Base-by-base conservation (phyloP, 2,329 filamentous ascomycete genomes). In the Ambrosiella cleistominuta region DNA sequence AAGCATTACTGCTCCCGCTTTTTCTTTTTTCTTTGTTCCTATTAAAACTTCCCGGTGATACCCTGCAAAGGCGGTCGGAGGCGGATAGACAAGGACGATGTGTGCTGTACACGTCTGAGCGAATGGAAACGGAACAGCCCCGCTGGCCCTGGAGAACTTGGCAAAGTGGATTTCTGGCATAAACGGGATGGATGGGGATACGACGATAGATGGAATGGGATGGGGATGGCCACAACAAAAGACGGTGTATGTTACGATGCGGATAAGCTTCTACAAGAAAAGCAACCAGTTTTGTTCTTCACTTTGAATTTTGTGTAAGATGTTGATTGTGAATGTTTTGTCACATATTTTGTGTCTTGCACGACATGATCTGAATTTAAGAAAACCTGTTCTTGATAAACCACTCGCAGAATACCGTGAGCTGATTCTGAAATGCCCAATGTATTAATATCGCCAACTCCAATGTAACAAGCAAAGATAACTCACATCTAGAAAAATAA, bases 211-310 rank as follows among this genome's bases (percentile, higher is more conserved):
- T 27, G 36, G 40, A 57, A 57, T 42, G 36, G 19, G 19, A 40
- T 44, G 15, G 40, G 54, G 40, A 56, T 56, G 54, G 38, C 40
- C 38, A 56, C 42, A 57, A 51, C 45, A 51, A 52, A 40, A 36
- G 56, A 57, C 37, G 47, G 56, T 51, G 47, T 40, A 57, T 53
- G 51, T 53, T 47, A 47, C 44, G 44, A 47, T 47, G 19, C 15
- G 44, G 44, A 47, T 47, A 15, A 2, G 44, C 44, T 47, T 47
- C 27, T 5, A 27, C 13, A 17, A 17, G 15, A 53, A 37, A 53
- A 53, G 35, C 51, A 53, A 53, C 51, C 15, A 35, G 9, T 53
- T 53, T 9, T 12, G n/a, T 12, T 47, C 2, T 17, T 47, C 5
- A 8, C 9, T 47, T 15, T 47, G 13, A 19, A n/a, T 47, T 15